phyloP scores from a whole-genome alignment of 805 yeast genomes.

The Teunomyces kruisii region DNA sequence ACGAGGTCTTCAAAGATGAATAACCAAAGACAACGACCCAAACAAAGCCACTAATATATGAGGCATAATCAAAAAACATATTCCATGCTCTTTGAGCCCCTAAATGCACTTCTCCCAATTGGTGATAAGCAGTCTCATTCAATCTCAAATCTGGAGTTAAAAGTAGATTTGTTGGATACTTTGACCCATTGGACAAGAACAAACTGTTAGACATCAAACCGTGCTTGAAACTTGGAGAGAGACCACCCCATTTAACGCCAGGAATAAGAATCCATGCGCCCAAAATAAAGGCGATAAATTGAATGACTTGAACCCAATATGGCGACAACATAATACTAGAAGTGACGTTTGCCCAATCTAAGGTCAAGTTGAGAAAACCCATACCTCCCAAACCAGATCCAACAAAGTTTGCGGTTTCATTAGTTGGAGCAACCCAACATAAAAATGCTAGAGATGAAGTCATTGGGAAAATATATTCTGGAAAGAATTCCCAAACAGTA shows the following conservation, averaged over 20 bases:
- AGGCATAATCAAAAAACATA: slow-evolving; percentile 54
- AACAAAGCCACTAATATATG: slow-evolving; percentile 46
- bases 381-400: slow-evolving; percentile 55
- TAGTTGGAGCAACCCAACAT: slow-evolving; percentile 50
- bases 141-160: slow-evolving; percentile 40
- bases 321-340: slow-evolving; percentile 51
- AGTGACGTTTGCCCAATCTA: slow-evolving; percentile 56
- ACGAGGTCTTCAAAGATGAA: slow-evolving; percentile 20
- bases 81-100: slow-evolving; percentile 53
- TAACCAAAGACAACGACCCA: slow-evolving; percentile 46
- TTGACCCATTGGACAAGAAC: slow-evolving; percentile 34
- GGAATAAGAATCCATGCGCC: slow-evolving; percentile 54
- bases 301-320: slow-evolving; percentile 53
- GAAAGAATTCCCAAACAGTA: slow-evolving; percentile 49
- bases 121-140: slow-evolving; percentile 46
- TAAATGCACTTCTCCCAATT: slow-evolving; percentile 44
- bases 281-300: slow-evolving; percentile 47
- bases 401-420: slow-evolving; percentile 39
- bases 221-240: slow-evolving; percentile 20
- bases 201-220: slow-evolving; percentile 51
- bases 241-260: slow-evolving; percentile 43
- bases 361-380: slow-evolving; percentile 47
- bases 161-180: slow-evolving; percentile 43
- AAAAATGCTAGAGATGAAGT: slow-evolving; percentile 48
- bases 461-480: slow-evolving; percentile 50